Conservation (phyloP, 306 rosid species). For the Hylodesmum podocarpum region DNA sequence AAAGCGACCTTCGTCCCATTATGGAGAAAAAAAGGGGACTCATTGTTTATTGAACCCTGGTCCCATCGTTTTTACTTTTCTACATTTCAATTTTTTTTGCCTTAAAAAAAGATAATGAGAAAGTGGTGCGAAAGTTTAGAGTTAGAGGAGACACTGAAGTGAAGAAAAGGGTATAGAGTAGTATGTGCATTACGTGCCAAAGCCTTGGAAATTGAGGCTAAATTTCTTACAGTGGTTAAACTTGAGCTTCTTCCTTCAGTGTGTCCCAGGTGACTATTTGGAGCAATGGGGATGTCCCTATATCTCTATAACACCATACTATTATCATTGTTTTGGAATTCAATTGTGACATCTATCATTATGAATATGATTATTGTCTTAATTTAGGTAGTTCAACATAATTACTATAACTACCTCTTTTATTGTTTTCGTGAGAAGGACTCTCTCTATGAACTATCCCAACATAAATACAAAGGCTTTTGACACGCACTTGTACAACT, state of each 20-base stretch:
- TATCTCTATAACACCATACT: neutral
- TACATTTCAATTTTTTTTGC: neutral
- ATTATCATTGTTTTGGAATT: neutral
- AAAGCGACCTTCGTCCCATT: constrained; percentile 18
- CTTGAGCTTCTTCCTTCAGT: constrained; percentile 23
- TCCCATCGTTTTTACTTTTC: constrained; percentile 26
- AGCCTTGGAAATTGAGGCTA: constrained; percentile 72
- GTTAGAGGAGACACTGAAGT: constrained; percentile 37
- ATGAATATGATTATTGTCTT: constrained; percentile 1
- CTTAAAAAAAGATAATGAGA: neutral
- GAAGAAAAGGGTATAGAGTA: constrained; percentile 1
- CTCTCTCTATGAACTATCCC: neutral
- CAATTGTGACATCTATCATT: neutral
- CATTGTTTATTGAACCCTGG: constrained; percentile 31
- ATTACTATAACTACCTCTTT: neutral
- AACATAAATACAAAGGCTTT: neutral
- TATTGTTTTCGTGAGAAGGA: neutral
- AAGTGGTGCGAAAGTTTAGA: constrained; percentile 27
- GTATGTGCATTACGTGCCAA: constrained; percentile 11
- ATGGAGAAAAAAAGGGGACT: neutral
- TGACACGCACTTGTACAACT: neutral
- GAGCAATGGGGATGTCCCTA: constrained; percentile 38
- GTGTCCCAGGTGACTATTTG: constrained; percentile 41
- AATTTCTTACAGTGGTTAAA: constrained; percentile 35
- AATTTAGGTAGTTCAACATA: neutral